Conservation (phyloP, 1,284 basidiomycete species). For the Ustilago xerochloae region DNA sequence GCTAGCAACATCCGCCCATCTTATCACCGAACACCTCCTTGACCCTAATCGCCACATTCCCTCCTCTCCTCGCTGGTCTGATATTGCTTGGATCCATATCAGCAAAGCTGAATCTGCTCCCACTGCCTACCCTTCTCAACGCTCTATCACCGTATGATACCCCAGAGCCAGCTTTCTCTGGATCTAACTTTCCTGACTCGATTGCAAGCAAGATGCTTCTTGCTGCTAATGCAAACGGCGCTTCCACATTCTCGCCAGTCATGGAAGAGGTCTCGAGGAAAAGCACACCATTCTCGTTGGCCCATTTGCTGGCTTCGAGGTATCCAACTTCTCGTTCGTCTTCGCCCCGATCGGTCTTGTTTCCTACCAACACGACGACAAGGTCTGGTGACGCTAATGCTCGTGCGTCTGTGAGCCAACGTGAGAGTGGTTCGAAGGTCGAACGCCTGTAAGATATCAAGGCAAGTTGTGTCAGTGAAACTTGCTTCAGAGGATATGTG, state of each 20-base stretch:
- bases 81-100: constrained; percentile 45
- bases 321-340: constrained; percentile 94
- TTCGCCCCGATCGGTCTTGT: constrained; percentile 87
- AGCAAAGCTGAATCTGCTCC: constrained; percentile 51
- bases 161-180: constrained; percentile 90
- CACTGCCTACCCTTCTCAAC: constrained; percentile 72
- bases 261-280: constrained; percentile 93
- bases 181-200: constrained; percentile 89
- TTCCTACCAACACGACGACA: constrained; percentile 90
- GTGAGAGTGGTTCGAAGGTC: constrained; percentile 80
- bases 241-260: constrained; percentile 90
- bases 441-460: constrained; percentile 65
- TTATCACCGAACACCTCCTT: constrained; percentile 44
- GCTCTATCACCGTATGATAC: constrained; percentile 92
- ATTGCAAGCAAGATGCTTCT: constrained; percentile 91
- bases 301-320: constrained; percentile 92
- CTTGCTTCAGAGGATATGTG: background rate
- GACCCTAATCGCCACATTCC: constrained; percentile 26
- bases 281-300: constrained; percentile 80
- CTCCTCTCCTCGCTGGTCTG: constrained; percentile 16
- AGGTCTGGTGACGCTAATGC: constrained; percentile 87
- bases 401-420: constrained; percentile 91
- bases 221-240: constrained; percentile 90
- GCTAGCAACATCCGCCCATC: constrained; percentile 47
- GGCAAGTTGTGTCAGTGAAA: background rate